phyloP scores from a whole-genome alignment of 2,329 filamentous ascomycete species.

The Emericellopsis cladophorae region DNA sequence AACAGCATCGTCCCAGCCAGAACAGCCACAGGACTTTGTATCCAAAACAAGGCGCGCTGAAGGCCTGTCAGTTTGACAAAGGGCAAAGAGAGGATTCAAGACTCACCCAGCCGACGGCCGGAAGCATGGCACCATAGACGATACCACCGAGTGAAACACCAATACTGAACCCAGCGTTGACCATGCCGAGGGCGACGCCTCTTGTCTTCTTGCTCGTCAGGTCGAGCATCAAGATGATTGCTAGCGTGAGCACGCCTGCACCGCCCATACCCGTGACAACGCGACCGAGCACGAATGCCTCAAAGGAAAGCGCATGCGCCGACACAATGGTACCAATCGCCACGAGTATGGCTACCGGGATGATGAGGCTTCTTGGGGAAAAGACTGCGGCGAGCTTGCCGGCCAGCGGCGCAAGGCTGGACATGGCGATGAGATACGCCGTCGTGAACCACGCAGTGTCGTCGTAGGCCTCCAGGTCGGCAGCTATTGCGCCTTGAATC shows the following conservation, averaged over 20 bases:
- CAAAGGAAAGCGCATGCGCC: slow-evolving; percentile 43
- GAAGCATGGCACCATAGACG: slow-evolving; percentile 52
- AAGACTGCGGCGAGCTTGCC: slow-evolving; percentile 67
- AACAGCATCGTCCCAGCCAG: slow-evolving; percentile 49
- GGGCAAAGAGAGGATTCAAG: neutral
- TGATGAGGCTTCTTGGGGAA: slow-evolving; percentile 51
- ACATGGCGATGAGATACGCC: slow-evolving; percentile 54
- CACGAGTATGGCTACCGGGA: slow-evolving; percentile 45
- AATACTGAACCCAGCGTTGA: slow-evolving; percentile 61
- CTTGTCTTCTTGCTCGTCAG: slow-evolving; percentile 53
- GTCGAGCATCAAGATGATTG: slow-evolving; percentile 67
- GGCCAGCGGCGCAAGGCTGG: slow-evolving; percentile 51
- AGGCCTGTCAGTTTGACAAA: neutral
- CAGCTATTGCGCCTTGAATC: slow-evolving; percentile 64
- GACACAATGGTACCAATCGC: slow-evolving; percentile 53
- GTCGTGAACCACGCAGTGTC: slow-evolving; percentile 72
- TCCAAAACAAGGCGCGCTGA: slow-evolving; percentile 59
- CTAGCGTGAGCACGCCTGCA: slow-evolving; percentile 60
- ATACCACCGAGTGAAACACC: slow-evolving; percentile 62
- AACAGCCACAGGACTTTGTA: slow-evolving; percentile 54
- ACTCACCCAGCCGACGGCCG: slow-evolving; percentile 56
- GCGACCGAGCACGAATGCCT: slow-evolving; percentile 55
- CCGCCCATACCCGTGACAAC: slow-evolving; percentile 56
- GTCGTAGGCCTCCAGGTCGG: slow-evolving; percentile 61
- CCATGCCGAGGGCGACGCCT: slow-evolving; percentile 60